These are phyloP conservation scores for Penicillium samsonianum DNA, from an alignment of 495 filamentous ascomycete genomes.

Conservation along the genomic window DNA sequence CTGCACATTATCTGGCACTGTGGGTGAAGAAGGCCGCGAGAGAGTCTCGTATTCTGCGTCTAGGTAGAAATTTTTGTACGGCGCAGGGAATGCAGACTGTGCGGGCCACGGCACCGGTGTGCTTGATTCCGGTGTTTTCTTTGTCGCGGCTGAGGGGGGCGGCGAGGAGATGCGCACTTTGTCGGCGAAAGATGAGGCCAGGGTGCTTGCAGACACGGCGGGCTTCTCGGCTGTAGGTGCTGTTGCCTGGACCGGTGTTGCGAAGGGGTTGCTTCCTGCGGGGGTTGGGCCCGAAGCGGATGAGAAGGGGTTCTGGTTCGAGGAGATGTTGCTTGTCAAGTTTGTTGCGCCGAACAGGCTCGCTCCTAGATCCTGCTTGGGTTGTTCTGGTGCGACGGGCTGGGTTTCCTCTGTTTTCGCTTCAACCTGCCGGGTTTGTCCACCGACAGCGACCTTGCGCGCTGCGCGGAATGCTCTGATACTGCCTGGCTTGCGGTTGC, in stretches of 20 bases:
- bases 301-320: conserved; percentile 60
- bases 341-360: conserved; percentile 55
- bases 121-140: conserved; percentile 34
- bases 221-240: conserved; percentile 25
- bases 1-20: conserved; percentile 50
- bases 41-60: conserved; percentile 93
- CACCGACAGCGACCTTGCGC: conserved; percentile 40
- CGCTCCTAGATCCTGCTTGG: conserved; percentile 57
- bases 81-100: conserved; percentile 58
- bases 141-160: conserved; percentile 37
- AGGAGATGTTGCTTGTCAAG: conserved; percentile 48
- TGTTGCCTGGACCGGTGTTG: conserved; percentile 43
- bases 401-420: conserved; percentile 37
- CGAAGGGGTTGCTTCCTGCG: conserved; percentile 50
- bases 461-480: conserved; percentile 70
- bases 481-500: conserved; percentile 79
- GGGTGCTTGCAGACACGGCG: conserved; percentile 31
- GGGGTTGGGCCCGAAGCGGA: conserved; percentile 26
- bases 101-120: conserved; percentile 70
- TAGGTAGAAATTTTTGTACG: conserved; percentile 78
- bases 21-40: conserved; percentile 46
- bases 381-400: conserved; percentile 26
- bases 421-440: conserved; percentile 33
- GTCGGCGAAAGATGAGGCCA: conserved; percentile 74
- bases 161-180: conserved; percentile 57